Evolutionary conservation across 371 early-diverging fungal genomes (phyloP).

Genomic region (Choanephora cucurbitarum): DNA sequence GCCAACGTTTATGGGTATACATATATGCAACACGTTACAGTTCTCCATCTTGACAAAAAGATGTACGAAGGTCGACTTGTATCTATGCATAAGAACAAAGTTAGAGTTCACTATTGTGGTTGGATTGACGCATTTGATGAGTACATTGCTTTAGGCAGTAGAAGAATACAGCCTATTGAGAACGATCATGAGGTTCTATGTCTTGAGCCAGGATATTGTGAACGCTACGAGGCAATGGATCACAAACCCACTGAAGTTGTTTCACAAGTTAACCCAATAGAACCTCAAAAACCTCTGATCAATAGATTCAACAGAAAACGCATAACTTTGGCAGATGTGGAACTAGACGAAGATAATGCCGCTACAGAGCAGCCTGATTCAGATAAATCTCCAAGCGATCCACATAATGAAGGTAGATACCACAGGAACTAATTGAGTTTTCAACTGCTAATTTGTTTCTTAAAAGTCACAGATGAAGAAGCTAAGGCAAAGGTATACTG

Average conservation of each 20-base stretch:
- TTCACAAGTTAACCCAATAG: constrained; percentile 13
- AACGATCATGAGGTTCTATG: constrained; percentile 43
- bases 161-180: constrained; percentile 46
- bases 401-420: constrained; percentile 24
- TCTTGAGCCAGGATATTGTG: constrained; percentile 47
- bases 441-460: neutral
- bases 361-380: constrained; percentile 22
- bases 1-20: constrained; percentile 60
- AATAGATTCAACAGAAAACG: constrained; percentile 14
- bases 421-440: neutral
- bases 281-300: neutral
- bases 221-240: constrained; percentile 46
- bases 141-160: constrained; percentile 57
- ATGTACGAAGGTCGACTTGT: constrained; percentile 58
- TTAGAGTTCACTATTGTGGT: constrained; percentile 61
- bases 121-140: constrained; percentile 65
- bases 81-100: constrained; percentile 48
- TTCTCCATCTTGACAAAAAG: constrained; percentile 48
- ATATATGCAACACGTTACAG: constrained; percentile 57
- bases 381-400: constrained; percentile 31
- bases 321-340: constrained; percentile 15
- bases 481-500: constrained; percentile 57
- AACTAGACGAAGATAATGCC: constrained; percentile 1
- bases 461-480: constrained; percentile 25
- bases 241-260: constrained; percentile 24